Percentiles rank a stretch among this genome's conserved stretches.
Conservation (phyloP, 805 yeast species). For the Kuraishia piskuri region DNA sequence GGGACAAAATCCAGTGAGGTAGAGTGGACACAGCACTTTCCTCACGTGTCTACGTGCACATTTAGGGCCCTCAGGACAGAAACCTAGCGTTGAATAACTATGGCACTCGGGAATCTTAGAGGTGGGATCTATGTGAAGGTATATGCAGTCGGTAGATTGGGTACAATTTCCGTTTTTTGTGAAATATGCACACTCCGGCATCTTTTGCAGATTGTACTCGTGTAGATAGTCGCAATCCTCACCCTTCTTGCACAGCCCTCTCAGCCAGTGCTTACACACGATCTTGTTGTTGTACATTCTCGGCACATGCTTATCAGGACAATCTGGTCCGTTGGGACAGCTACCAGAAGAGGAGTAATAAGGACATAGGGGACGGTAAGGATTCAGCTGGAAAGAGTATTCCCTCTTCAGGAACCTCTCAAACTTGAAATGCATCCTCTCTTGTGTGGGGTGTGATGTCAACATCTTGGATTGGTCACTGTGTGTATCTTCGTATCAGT, state of each 20-base stretch:
- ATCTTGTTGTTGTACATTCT: conserved; percentile 58
- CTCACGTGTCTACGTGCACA: conserved; percentile 79
- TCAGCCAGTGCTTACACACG: conserved; percentile 96
- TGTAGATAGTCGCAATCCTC: conserved; percentile 94
- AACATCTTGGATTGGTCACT: not conserved
- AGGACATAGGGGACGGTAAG: conserved; percentile 84
- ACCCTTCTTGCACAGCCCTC: conserved; percentile 95
- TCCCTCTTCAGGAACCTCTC: conserved; percentile 79
- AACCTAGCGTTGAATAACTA: conserved; percentile 73
- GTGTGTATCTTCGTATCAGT: no score
- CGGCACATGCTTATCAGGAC: conserved; percentile 79
- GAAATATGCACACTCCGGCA: conserved; percentile 94
- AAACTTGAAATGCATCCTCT: conserved; percentile 36
- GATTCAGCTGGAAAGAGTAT: conserved; percentile 75
- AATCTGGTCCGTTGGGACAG: conserved; percentile 80
- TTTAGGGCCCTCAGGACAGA: conserved; percentile 85
- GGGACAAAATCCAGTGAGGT: conserved; percentile 89
- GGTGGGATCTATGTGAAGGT: conserved; percentile 84
- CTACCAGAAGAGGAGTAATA: conserved; percentile 55
- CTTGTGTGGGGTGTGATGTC: not conserved
- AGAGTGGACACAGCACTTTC: conserved; percentile 68
- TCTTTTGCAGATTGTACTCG: conserved; percentile 85
- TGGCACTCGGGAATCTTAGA: conserved; percentile 83
- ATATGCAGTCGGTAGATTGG: conserved; percentile 89
- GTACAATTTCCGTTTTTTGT: conserved; percentile 81